These are phyloP conservation scores for Aschersonia sp. DNA, from an alignment of 2,329 filamentous ascomycete genomes.

Conservation along the genomic window DNA sequence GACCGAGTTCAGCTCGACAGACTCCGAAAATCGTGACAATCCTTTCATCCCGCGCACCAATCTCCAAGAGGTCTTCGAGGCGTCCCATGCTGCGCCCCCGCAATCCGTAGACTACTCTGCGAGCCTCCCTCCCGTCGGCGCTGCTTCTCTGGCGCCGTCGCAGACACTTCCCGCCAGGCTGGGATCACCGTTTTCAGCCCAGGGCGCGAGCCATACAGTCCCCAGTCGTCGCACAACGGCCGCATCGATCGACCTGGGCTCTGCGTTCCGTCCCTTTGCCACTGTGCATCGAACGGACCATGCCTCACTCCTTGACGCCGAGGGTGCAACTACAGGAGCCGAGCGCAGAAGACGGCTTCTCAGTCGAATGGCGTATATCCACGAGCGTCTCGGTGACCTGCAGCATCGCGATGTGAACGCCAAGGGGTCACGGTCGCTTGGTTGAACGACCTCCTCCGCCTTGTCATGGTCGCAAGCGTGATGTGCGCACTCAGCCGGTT, in stretches of 20 bases:
- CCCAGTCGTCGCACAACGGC: slow-evolving; percentile 40
- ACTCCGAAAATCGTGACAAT: slow-evolving; percentile 18
- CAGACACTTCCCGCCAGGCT: slow-evolving; percentile 31
- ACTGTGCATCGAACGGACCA: slow-evolving; percentile 36
- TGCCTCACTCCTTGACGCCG: neutral
- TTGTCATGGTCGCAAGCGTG: no score
- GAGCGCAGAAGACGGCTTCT: slow-evolving; percentile 25
- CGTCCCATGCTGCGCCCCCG: slow-evolving; percentile 9
- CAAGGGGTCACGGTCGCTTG: no score
- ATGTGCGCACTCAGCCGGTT: no score
- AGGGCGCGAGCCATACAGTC: slow-evolving; percentile 41
- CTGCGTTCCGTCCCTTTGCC: slow-evolving; percentile 37
- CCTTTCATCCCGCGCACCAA: slow-evolving; percentile 27
- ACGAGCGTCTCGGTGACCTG: slow-evolving; percentile 41
- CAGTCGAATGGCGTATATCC: slow-evolving; percentile 41
- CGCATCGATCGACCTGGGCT: slow-evolving; percentile 26
- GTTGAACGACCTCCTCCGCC: no score
- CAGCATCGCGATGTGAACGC: slow-evolving; percentile 5
- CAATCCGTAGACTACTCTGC: neutral
- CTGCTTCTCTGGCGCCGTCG: slow-evolving; percentile 6
- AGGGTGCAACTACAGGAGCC: no score
- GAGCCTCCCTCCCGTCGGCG: neutral
- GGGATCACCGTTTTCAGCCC: slow-evolving; percentile 42
- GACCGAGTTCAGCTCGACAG: slow-evolving; percentile 19
- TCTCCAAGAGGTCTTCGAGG: slow-evolving; percentile 24